phyloP scores from a whole-genome alignment of 257 asterid species.

The Solanum lycopersicoides region DNA sequence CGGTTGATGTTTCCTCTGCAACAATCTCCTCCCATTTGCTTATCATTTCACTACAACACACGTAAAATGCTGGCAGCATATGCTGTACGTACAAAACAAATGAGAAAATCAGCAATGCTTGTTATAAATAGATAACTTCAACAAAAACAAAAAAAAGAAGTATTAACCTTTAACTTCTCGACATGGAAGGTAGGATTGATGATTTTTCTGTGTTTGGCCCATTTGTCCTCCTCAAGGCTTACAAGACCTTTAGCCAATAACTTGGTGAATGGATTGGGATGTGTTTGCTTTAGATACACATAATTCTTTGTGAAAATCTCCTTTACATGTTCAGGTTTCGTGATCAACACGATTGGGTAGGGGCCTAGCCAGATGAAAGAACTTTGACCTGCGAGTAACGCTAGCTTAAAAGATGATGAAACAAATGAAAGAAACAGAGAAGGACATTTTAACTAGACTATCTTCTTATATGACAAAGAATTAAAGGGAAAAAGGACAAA shows the following conservation, averaged over 20 bases:
- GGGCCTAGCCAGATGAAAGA: constrained; percentile 48
- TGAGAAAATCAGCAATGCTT: not conserved
- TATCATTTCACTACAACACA: constrained; percentile 25
- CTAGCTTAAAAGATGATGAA: not conserved
- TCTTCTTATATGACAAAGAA: not conserved
- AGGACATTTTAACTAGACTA: not conserved
- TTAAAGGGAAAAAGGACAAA: too few relatives aligned
- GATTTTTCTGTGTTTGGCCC: constrained; percentile 54
- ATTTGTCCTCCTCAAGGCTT: constrained; percentile 28
- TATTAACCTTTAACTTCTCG: not conserved
- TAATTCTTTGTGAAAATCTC: constrained; percentile 25
- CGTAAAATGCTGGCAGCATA: constrained; percentile 29
- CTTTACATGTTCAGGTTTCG: constrained; percentile 33
- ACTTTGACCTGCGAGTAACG: constrained; percentile 25
- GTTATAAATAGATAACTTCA: not conserved
- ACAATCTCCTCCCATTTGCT: constrained; percentile 25
- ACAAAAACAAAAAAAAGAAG: too few relatives aligned
- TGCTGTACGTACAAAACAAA: constrained; percentile 5
- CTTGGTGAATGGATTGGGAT: constrained; percentile 24
- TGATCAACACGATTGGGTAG: constrained; percentile 23
- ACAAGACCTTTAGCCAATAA: constrained; percentile 27
- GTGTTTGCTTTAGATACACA: constrained; percentile 17
- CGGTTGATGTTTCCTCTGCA: constrained; percentile 2
- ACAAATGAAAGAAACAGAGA: not conserved
- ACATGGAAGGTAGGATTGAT: constrained; percentile 3